These are phyloP conservation scores for Corylus heterophylla DNA, from an alignment of 306 rosid genomes.

Conservation along the genomic window DNA sequence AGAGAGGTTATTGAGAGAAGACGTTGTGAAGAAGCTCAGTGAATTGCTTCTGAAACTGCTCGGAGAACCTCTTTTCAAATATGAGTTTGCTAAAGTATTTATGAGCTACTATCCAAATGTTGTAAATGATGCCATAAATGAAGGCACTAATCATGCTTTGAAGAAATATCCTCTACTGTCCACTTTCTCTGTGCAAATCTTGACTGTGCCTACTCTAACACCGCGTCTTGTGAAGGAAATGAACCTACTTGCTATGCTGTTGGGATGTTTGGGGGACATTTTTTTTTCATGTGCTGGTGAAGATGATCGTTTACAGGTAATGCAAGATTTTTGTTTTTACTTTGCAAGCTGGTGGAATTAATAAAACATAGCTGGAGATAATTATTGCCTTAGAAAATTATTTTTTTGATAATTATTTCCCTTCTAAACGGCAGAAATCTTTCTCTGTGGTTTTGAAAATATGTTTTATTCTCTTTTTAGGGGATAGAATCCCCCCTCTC, in stretches of 20 bases:
- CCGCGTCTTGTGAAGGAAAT: slow-evolving; percentile 88
- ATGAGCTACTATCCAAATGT: slow-evolving; percentile 81
- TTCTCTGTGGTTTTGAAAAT: not conserved
- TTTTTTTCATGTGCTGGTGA: slow-evolving; percentile 76
- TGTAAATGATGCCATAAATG: slow-evolving; percentile 63
- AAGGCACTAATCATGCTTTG: slow-evolving; percentile 34
- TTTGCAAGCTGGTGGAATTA: not conserved
- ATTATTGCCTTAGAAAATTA: not conserved
- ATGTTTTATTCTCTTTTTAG: not conserved
- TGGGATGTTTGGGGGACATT: slow-evolving; percentile 76
- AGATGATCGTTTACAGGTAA: slow-evolving; percentile 76
- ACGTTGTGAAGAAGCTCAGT: slow-evolving; percentile 67
- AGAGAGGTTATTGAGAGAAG: slow-evolving; percentile 66
- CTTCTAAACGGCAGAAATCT: not conserved
- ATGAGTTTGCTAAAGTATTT: slow-evolving; percentile 86
- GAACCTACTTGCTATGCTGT: slow-evolving; percentile 72
- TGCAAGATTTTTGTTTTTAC: not conserved
- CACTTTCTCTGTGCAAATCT: slow-evolving; percentile 90
- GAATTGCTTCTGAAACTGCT: slow-evolving; percentile 83
- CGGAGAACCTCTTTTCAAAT: slow-evolving; percentile 88
- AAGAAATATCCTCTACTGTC: slow-evolving; percentile 63
- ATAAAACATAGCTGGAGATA: slow-evolving; percentile 21
- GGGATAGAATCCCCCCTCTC: not conserved
- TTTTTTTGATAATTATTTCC: not conserved
- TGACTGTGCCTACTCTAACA: slow-evolving; percentile 92